Conservation (phyloP, 352 stramenopile species). For the Pythium phragmitis region DNA sequence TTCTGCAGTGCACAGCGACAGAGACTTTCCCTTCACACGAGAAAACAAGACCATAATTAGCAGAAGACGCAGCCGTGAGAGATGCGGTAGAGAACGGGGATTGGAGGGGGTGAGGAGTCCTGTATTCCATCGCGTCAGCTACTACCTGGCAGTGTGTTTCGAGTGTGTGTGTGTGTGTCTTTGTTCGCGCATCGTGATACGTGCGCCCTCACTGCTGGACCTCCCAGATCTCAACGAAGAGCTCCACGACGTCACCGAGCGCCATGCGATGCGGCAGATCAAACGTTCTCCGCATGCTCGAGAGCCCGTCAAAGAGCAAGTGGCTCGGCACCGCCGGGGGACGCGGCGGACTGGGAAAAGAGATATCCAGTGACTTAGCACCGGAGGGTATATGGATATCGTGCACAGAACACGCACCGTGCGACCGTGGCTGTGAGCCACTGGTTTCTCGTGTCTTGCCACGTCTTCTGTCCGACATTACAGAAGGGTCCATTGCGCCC, state of each 20-base stretch:
- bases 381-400: background rate
- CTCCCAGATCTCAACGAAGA: slow-evolving; percentile 90
- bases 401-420: slow-evolving; percentile 35
- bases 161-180: background rate
- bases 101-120: background rate
- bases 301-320: slow-evolving; percentile 81
- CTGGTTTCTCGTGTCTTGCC: slow-evolving; percentile 64
- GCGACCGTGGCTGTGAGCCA: slow-evolving; percentile 76
- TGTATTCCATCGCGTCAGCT: slow-evolving; percentile 16
- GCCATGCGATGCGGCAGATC: slow-evolving; percentile 86
- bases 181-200: background rate
- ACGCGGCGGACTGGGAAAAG: slow-evolving; percentile 54
- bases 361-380: slow-evolving; percentile 12
- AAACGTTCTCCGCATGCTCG: slow-evolving; percentile 84
- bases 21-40: background rate
- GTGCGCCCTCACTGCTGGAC: slow-evolving; percentile 58
- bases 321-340: slow-evolving; percentile 68
- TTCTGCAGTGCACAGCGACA: slow-evolving; percentile 2
- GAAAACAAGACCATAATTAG: slow-evolving; percentile 13
- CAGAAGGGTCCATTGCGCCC: slow-evolving; percentile 85
- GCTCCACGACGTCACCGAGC: slow-evolving; percentile 79
- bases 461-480: slow-evolving; percentile 75
- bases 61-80: background rate
- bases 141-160: background rate
- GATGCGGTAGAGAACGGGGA: too few species aligned